Percentiles rank a stretch among this genome's conserved stretches.
These are phyloP conservation scores for Penicillium samsonianum DNA, from an alignment of 495 filamentous ascomycete species.

Conservation along the genomic window DNA sequence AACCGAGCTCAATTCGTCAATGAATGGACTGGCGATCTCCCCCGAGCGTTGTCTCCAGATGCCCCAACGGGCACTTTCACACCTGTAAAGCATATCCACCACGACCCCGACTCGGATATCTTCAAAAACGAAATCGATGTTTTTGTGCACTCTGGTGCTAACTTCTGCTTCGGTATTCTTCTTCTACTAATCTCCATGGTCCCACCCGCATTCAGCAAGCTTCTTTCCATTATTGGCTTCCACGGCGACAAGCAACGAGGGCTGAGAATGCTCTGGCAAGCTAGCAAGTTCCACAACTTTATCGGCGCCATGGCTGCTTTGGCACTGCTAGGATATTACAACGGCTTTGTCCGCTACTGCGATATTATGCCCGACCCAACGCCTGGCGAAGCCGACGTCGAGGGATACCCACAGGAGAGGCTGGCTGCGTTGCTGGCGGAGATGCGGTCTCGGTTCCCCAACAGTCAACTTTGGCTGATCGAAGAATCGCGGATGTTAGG, in stretches of 20 bases:
- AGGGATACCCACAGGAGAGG: constrained; percentile 71
- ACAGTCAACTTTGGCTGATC: constrained; percentile 82
- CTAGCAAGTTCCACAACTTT: constrained; percentile 81
- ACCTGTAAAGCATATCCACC: constrained; percentile 38
- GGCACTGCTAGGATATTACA: constrained; percentile 81
- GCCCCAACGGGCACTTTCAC: constrained; percentile 23
- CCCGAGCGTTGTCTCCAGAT: constrained; percentile 15
- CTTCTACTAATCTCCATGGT: constrained; percentile 86
- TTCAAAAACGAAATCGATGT: constrained; percentile 73
- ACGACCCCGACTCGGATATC: constrained; percentile 54
- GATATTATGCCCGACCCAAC: constrained; percentile 73
- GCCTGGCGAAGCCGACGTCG: constrained; percentile 54
- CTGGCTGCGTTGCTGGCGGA: constrained; percentile 67
- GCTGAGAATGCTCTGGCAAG: constrained; percentile 86
- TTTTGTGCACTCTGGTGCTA: constrained; percentile 85
- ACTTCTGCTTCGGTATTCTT: constrained; percentile 85
- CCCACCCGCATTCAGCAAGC: constrained; percentile 80
- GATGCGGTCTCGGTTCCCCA: constrained; percentile 78
- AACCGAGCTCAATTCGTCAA: constrained; percentile 28
- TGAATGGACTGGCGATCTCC: constrained; percentile 37
- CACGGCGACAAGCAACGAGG: constrained; percentile 85
- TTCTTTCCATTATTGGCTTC: constrained; percentile 89
- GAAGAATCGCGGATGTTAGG: constrained; percentile 84
- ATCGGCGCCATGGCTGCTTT: constrained; percentile 89
- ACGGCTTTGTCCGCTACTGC: constrained; percentile 78